These are phyloP conservation scores for Phaseolus lunatus DNA, from an alignment of 306 rosid genomes.

Conservation along the genomic window DNA sequence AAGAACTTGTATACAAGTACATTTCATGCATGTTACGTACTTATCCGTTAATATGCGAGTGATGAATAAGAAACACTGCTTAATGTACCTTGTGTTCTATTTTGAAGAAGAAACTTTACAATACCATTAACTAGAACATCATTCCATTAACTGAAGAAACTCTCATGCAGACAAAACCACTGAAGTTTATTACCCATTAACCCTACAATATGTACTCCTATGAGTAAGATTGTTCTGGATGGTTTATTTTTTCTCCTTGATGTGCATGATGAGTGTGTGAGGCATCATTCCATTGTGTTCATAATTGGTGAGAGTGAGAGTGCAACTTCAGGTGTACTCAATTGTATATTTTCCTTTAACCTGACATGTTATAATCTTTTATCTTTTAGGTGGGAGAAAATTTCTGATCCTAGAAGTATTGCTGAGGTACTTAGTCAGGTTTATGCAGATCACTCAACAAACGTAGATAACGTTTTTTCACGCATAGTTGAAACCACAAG, in stretches of 20 bases:
- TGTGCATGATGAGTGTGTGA: no score
- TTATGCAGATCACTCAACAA: slow-evolving; percentile 87
- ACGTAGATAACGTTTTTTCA: slow-evolving; percentile 76
- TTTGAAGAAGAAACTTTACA: background rate
- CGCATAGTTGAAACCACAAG: slow-evolving; percentile 77
- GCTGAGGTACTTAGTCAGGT: slow-evolving; percentile 84
- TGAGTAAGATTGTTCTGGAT: background rate
- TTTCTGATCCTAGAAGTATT: slow-evolving; percentile 84
- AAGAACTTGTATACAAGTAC: background rate
- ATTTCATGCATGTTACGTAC: slow-evolving; percentile 1
- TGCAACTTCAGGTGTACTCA: background rate
- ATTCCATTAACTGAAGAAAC: no score
- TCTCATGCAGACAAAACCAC: background rate
- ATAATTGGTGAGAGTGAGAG: background rate
- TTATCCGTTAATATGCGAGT: background rate
- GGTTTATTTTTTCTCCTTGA: background rate
- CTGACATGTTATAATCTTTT: slow-evolving; percentile 1
- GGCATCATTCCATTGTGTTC: background rate
- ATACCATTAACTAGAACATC: background rate
- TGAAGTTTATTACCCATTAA: background rate
- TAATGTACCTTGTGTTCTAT: background rate
- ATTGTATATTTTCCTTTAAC: background rate
- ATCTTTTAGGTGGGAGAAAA: slow-evolving; percentile 86
- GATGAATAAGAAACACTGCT: background rate
- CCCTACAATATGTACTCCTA: background rate